A percentile compares a stretch with the other conserved stretches of the same genome.
These are phyloP conservation scores for Rhizophora apiculata DNA, from an alignment of 345 rosid species.

Conservation along the genomic window DNA sequence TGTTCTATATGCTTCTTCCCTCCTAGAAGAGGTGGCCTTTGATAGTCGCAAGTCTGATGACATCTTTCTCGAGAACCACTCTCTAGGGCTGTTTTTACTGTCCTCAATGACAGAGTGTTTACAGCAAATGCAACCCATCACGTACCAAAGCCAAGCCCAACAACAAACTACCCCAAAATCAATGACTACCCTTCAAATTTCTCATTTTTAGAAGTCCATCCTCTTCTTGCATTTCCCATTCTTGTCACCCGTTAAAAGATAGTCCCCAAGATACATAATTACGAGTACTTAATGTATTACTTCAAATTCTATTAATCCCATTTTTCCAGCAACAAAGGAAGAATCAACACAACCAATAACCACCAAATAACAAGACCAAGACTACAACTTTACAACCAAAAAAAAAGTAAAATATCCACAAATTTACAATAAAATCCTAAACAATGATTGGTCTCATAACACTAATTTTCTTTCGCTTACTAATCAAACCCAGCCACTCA, in stretches of 20 bases:
- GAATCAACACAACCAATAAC: neutral
- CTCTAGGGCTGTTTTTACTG: slow-evolving; percentile 78
- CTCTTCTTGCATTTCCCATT: slow-evolving; percentile 29
- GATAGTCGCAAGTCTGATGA: slow-evolving; percentile 54
- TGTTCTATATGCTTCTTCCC: slow-evolving; percentile 55
- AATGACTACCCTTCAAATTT: slow-evolving; percentile 21
- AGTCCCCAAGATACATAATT: slow-evolving; percentile 13
- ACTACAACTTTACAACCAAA: slow-evolving; percentile 3
- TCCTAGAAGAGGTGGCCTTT: slow-evolving; percentile 63
- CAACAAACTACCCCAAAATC: slow-evolving; percentile 28
- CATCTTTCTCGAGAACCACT: slow-evolving; percentile 53
- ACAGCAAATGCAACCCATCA: slow-evolving; percentile 82
- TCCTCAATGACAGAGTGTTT: slow-evolving; percentile 88
- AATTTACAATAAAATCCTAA: slow-evolving; percentile 3
- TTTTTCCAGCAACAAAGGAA: slow-evolving; percentile 11
- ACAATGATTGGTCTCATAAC: slow-evolving; percentile 7
- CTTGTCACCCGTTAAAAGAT: slow-evolving; percentile 11
- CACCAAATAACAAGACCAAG: slow-evolving; percentile 3
- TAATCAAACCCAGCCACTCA: slow-evolving; percentile 11
- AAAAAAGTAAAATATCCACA: slow-evolving; percentile 10
- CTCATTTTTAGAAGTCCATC: slow-evolving; percentile 20
- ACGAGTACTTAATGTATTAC: slow-evolving; percentile 9
- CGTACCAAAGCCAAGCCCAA: slow-evolving; percentile 40
- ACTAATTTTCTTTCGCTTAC: neutral
- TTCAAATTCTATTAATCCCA: slow-evolving; percentile 21